These are phyloP conservation scores for Xylaria hypoxylon DNA, from an alignment of 2,329 filamentous ascomycete species.

Conservation along the genomic window DNA sequence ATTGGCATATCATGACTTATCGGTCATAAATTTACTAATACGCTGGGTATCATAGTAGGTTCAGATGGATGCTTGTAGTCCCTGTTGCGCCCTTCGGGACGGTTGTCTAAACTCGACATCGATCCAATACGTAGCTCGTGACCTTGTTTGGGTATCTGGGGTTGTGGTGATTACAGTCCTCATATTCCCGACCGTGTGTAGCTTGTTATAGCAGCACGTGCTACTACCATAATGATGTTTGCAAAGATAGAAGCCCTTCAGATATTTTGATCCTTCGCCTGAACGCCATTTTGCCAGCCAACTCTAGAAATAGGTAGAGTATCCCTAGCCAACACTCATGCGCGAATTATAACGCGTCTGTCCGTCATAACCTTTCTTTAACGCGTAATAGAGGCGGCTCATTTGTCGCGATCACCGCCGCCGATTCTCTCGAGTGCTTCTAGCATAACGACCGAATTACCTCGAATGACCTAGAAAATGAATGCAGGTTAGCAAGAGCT, in stretches of 20 bases:
- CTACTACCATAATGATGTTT: slow-evolving; percentile 10
- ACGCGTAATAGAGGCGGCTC: slow-evolving; percentile 30
- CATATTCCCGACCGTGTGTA: slow-evolving; percentile 13
- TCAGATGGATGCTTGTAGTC: slow-evolving; percentile 10
- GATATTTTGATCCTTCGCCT: slow-evolving; percentile 35
- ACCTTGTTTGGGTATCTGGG: slow-evolving; percentile 18
- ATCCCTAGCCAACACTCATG: slow-evolving; percentile 20
- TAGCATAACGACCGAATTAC: slow-evolving; percentile 98
- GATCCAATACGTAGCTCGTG: slow-evolving; percentile 20
- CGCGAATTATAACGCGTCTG: slow-evolving; percentile 39
- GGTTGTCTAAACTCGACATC: slow-evolving; percentile 18
- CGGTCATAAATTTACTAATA: slow-evolving; percentile 24
- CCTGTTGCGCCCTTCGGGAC: slow-evolving; percentile 16
- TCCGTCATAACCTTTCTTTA: slow-evolving; percentile 30
- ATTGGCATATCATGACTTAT: slow-evolving; percentile 9
- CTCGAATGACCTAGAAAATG: slow-evolving; percentile 80
- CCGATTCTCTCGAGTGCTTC: slow-evolving; percentile 81
- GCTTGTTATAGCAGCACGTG: slow-evolving; percentile 13
- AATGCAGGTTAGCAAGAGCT: slow-evolving; percentile 44
- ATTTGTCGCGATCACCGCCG: slow-evolving; percentile 64
- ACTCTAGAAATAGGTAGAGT: slow-evolving; percentile 22
- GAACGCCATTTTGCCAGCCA: slow-evolving; percentile 37
- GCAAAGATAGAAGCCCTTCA: slow-evolving; percentile 14
- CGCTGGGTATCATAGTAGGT: slow-evolving; percentile 24
- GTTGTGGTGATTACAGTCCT: slow-evolving; percentile 12